Percentiles rank a stretch among this genome's conserved stretches.
These are phyloP conservation scores for Neurospora sp. DNA, from an alignment of 495 filamentous ascomycete genomes.

Conservation along the genomic window DNA sequence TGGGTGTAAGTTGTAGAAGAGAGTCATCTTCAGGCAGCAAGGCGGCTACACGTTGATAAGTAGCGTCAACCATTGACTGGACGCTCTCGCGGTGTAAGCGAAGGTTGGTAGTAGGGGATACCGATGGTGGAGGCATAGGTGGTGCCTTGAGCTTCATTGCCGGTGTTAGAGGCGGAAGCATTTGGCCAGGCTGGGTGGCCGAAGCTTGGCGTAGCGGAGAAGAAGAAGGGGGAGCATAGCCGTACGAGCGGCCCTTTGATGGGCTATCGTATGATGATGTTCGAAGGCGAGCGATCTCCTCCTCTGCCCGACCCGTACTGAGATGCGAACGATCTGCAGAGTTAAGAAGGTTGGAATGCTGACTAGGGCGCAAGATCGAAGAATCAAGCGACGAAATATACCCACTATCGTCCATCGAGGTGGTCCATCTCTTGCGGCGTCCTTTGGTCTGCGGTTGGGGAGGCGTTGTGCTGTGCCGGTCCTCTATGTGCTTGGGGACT, in stretches of 20 bases:
- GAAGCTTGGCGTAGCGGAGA: constrained; percentile 48
- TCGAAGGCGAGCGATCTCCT: constrained; percentile 89
- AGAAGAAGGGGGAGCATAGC: constrained; percentile 37
- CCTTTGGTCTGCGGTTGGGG: constrained; percentile 48
- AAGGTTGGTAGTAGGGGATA: constrained; percentile 92
- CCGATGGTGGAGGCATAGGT: constrained; percentile 69
- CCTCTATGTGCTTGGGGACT: constrained; percentile 50
- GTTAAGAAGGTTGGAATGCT: constrained; percentile 49
- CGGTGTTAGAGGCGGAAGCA: constrained; percentile 76
- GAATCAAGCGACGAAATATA: constrained; percentile 98
- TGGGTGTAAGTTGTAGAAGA: constrained; percentile 64
- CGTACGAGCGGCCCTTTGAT: constrained; percentile 48
- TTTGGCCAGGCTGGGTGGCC: constrained; percentile 43
- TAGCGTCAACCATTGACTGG: constrained; percentile 79
- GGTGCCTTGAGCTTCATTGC: constrained; percentile 78
- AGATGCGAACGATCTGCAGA: constrained; percentile 66
- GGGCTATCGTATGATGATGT: constrained; percentile 92
- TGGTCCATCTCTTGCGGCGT: constrained; percentile 62
- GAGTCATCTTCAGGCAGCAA: constrained; percentile 41
- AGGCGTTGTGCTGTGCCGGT: constrained; percentile 61
- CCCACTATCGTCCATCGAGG: constrained; percentile 81
- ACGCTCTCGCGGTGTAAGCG: constrained; percentile 82
- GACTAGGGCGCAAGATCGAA: constrained; percentile 65
- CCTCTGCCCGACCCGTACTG: constrained; percentile 82
- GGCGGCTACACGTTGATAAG: constrained; percentile 61